Base-by-base conservation (phyloP, 2,329 filamentous ascomycete species). In the Stachybotrys elegans region DNA sequence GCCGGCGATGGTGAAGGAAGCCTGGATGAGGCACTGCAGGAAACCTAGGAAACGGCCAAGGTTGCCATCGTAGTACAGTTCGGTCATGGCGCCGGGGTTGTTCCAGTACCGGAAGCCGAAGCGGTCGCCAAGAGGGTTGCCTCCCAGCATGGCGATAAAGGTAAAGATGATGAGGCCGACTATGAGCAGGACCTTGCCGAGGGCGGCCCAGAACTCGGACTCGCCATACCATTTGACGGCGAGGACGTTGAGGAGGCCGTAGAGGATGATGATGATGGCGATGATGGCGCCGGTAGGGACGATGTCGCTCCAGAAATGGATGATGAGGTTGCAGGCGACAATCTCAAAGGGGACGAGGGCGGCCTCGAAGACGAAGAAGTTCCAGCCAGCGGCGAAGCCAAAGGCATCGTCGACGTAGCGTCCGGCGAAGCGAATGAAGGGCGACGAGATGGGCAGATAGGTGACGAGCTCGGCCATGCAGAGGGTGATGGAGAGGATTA, bases 131-230 rank as follows among this genome's bases (percentile, higher is more conserved):
- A 81, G 60, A 0, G 89, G 89, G 52, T 92, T 93, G 3, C 86
- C 89, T 7, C 88, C 89, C 1, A 93, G 68, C 83, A 93, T 92
- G 51, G 82, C 80, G 51, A 94, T 75, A 57, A 95, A 88, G 3
- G 88, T 92, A 67, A 88, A 91, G 50, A 81, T 55, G 52, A 91
- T 76, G 41, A 92, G 72, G 1, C 79, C 84, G 27, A 89, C 64
- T 47, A 87, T 86, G 41, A 90, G 72, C 3, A 90, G 53, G 3
- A 89, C 76, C 60, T 90, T 89, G 43, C 83, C 83, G 3, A 87
- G 60, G 3, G 87, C 82, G 17, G 83, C 79, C 75, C 76, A 80
- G 57, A 94, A 93, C 59, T 93, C 88, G 1, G 82, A 78, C 63
- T 89, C 85, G 36, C 86, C 86, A 46, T 87, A 90, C 73, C 76